Percentiles rank a stretch among this genome's conserved stretches.
phyloP scores from a whole-genome alignment of 2,329 filamentous ascomycete genomes.

The Phaeosphaeriaceae sp. region DNA sequence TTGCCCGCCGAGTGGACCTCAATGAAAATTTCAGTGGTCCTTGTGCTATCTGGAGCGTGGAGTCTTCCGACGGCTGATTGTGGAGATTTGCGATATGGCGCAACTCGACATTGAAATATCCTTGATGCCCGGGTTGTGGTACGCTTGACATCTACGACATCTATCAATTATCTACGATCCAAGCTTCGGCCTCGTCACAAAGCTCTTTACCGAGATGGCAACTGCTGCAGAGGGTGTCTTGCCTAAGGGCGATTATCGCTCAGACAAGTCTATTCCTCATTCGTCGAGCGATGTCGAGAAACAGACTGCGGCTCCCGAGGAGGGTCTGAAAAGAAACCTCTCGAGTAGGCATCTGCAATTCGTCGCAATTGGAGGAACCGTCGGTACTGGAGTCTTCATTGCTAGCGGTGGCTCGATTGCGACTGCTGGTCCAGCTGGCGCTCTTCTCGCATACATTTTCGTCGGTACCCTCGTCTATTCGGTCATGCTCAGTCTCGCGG shows the following conservation, averaged over 20 bases:
- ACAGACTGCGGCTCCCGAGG: conserved; percentile 30
- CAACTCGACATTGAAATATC: conserved; percentile 35
- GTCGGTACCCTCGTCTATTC: conserved; percentile 75
- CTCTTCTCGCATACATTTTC: conserved; percentile 55
- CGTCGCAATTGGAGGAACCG: conserved; percentile 51
- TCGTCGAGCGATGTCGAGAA: conserved; percentile 46
- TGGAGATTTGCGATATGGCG: conserved; percentile 24
- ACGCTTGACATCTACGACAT: conserved; percentile 16
- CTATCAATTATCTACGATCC: conserved; percentile 19
- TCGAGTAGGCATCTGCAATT: conserved; percentile 48
- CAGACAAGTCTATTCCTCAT: conserved; percentile 38
- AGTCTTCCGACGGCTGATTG: conserved; percentile 32
- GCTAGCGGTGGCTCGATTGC: conserved; percentile 56
- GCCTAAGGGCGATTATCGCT: conserved; percentile 37
- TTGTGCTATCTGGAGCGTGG: conserved; percentile 32
- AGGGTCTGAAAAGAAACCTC: conserved; percentile 45
- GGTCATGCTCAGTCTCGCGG: conserved; percentile 68
- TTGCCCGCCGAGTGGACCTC: conserved; percentile 37
- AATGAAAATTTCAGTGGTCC: conserved; percentile 40
- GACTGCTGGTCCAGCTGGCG: conserved; percentile 56
- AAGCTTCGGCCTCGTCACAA: conserved; percentile 13
- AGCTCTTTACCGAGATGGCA: conserved; percentile 25
- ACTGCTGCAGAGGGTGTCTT: conserved; percentile 28
- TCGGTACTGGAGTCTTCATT: conserved; percentile 63
- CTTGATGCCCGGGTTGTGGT: conserved; percentile 17